A percentile compares a stretch with the other conserved stretches of the same genome.
These are phyloP conservation scores for Gynostemma pentaphyllum DNA, from an alignment of 306 rosid genomes.

Conservation along the genomic window DNA sequence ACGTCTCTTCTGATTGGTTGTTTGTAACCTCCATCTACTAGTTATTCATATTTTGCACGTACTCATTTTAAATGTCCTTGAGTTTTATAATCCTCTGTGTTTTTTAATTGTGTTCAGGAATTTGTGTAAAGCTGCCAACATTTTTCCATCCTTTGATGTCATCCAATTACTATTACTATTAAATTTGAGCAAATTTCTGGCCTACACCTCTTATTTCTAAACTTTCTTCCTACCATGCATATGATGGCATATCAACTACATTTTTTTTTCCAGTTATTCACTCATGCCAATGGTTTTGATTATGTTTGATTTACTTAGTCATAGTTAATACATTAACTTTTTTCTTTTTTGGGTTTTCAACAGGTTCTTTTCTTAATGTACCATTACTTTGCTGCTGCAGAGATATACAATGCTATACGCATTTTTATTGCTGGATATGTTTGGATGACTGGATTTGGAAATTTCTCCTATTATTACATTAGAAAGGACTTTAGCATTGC, in stretches of 20 bases:
- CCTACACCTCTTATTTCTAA: neutral
- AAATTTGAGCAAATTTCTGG: neutral
- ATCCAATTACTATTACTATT: neutral
- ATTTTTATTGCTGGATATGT: conserved; percentile 96
- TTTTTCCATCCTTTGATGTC: neutral
- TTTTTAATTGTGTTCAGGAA: neutral
- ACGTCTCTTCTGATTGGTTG: neutral
- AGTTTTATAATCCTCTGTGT: neutral
- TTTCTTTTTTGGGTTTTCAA: conserved; percentile 2
- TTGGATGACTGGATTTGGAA: conserved; percentile 99
- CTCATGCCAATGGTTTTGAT: neutral
- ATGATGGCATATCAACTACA: neutral
- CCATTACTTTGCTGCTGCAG: conserved; percentile 92
- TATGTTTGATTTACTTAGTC: neutral
- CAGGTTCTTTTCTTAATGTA: conserved; percentile 97
- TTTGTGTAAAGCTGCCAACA: neutral
- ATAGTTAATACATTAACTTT: neutral
- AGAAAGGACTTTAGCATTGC: conserved; percentile 89
- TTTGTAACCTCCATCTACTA: neutral
- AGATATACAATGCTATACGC: conserved; percentile 95
- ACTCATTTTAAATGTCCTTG: neutral
- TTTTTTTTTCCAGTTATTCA: neutral
- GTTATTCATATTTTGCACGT: neutral
- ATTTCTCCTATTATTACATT: conserved; percentile 89
- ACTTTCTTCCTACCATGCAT: neutral